Evolutionary conservation across 495 filamentous ascomycete genomes (phyloP), one percentile per base, ranked within the genome.

Genomic region (Penicillium subrubescens): DNA sequence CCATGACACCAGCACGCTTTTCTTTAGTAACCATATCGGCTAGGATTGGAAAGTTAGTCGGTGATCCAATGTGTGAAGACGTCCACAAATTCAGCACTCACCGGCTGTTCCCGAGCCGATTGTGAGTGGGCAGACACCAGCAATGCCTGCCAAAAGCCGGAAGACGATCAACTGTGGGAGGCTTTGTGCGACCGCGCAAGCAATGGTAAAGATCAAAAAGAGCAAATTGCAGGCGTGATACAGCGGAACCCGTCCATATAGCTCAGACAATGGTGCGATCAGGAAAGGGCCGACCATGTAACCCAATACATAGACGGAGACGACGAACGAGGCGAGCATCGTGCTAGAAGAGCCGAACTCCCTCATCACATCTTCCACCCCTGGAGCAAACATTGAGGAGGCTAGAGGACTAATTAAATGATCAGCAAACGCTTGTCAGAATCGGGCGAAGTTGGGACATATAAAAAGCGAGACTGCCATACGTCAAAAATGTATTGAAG

Each of bases 11-110:
- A 0, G 68, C 75, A 1, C 74, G 43, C 34, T 71, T 62, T 31
- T 71, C 68, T 29, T 44, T 59, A n/a, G 60, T 39, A 11, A 76
- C 48, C 19, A 77, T 62, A 51, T 77, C 76, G 2, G 68, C 64
- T 44, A 78, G 69, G 2, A 44, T 44, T 3, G 8, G 41, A 8
- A 5, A 4, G 6, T 44, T 19, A n/a, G n/a, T n/a, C n/a, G n/a
- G n/a, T n/a, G n/a, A n/a, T n/a, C n/a, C n/a, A n/a, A n/a, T n/a
- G n/a, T n/a, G n/a, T n/a, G n/a, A n/a, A n/a, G n/a, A n/a, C n/a
- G n/a, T n/a, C n/a, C n/a, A 10, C 12, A 44, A 1, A 8, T 19
- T 19, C 15, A 8, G 41, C 5, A 44, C 41, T 44, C 17, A 44
- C 41, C 41, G 7, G 41, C 48, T 29, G 66, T 72, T 19, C 63